Base-by-base conservation (phyloP, 202 grass and related monocot genomes). In the Bolboschoenoplectus hybrid region DNA sequence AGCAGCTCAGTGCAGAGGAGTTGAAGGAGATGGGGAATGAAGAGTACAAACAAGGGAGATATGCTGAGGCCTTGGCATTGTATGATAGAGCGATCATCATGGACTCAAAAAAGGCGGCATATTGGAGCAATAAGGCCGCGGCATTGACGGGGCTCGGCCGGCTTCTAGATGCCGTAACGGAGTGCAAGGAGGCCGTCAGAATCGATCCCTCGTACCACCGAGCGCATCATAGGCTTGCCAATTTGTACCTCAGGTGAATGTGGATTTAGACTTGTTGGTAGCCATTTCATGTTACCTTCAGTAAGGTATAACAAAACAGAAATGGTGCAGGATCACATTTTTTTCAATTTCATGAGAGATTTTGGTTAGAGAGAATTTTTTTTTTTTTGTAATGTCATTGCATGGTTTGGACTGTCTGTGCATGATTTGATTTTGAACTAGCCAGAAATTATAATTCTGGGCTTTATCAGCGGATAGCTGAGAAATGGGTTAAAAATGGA, bases 11-110 rank as follows among this genome's bases (percentile, higher is more conserved):
- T 53, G 90, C 97, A 41, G 93, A 99, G 88, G 93, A 92, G 90
- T 80, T 99, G 84, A 99, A 99, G 89, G 97, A 99, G 85, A 82
- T 92, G 88, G 93, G 97, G 9, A 99, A 99, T 84, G 88, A 99
- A 86, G 97, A 92, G 89, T 99, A 90, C 82, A 90, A 91, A 66
- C 82, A 96, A 73, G 97, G 93, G 38, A 87, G 90, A 40, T 99
- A 89, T 81, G 65, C 88, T 2, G 93, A 96, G 90, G 97, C 97
- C 13, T 80, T 96, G 92, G 90, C 92, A 64, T 89, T 94, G 13
- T 99, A 99, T 58, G 92, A 99, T 73, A 89, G 91, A 69, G 97
- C 97, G 16, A 99, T 96, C 88, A 88, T 94, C 0, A 87, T 99
- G 85, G 93, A 96, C 58, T 85, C 88, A 0, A 69, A 36, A n/a